phyloP scores from a whole-genome alignment of 2,329 filamentous ascomycete genomes.

The Fusarium chaquense region DNA sequence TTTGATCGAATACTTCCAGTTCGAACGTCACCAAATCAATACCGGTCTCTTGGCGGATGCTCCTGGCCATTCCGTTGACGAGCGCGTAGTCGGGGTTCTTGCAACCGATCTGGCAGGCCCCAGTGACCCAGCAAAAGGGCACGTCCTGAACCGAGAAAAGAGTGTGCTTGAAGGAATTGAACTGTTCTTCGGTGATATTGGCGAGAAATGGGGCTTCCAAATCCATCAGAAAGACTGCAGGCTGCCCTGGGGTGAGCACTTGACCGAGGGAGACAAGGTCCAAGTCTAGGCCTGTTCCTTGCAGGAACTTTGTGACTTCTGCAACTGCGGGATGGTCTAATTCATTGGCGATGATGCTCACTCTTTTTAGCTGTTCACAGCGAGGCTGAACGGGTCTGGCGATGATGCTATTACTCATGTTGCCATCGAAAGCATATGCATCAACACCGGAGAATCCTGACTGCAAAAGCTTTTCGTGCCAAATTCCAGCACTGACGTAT shows the following conservation, averaged over 20 bases:
- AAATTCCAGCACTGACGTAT: conserved; percentile 9
- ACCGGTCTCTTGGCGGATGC: conserved; percentile 14
- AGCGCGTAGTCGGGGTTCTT: conserved; percentile 18
- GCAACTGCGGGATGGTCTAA: background rate
- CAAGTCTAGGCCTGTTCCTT: background rate
- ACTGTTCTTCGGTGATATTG: conserved; percentile 9
- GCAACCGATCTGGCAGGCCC: conserved; percentile 8
- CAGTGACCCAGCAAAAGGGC: conserved; percentile 11
- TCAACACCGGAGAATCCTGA: conserved; percentile 11
- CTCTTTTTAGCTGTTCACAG: conserved; percentile 4
- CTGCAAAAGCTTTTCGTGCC: conserved; percentile 6
- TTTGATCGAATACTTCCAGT: background rate
- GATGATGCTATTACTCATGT: conserved; percentile 14
- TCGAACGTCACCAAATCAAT: conserved; percentile 12
- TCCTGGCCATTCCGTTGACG: conserved; percentile 12
- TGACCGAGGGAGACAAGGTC: conserved; percentile 12
- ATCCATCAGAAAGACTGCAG: conserved; percentile 14
- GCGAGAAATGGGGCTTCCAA: conserved; percentile 11
- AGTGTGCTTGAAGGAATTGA: conserved; percentile 7
- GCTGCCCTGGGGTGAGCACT: conserved; percentile 5
- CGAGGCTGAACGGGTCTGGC: conserved; percentile 7
- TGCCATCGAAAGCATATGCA: conserved; percentile 13
- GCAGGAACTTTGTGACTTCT: background rate
- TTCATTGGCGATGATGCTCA: conserved; percentile 1
- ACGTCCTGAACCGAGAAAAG: conserved; percentile 10